These are phyloP conservation scores for Bombardia bombarda DNA, from an alignment of 495 filamentous ascomycete genomes.

Conservation along the genomic window DNA sequence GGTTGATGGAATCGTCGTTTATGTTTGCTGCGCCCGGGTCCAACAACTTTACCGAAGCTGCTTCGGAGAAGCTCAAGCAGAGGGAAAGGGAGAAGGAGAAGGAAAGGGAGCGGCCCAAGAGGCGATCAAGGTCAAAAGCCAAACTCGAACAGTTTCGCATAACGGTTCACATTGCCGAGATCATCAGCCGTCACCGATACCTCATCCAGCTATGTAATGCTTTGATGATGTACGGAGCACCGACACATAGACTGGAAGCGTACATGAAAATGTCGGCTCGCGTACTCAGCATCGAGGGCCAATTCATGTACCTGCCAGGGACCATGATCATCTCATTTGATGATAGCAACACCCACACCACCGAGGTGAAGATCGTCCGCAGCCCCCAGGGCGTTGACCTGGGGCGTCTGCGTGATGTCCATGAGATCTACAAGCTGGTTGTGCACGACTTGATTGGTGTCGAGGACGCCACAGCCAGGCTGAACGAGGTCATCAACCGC, in stretches of 20 bases:
- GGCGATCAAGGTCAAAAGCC: constrained; percentile 29
- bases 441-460: constrained; percentile 81
- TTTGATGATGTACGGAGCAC: constrained; percentile 77
- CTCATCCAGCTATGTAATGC: constrained; percentile 77
- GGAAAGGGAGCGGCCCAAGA: constrained; percentile 23
- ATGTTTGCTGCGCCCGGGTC: constrained; percentile 29
- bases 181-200: constrained; percentile 72
- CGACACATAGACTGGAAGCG: constrained; percentile 66
- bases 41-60: constrained; percentile 20
- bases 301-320: constrained; percentile 87
- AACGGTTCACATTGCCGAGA: constrained; percentile 82
- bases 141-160: constrained; percentile 68
- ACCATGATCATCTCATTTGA: constrained; percentile 97
- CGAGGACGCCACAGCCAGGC: constrained; percentile 66
- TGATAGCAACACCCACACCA: constrained; percentile 80
- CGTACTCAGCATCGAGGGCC: constrained; percentile 81
- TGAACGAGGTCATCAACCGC: constrained; percentile 58
- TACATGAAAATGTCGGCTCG: constrained; percentile 89
- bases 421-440: constrained; percentile 89
- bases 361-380: constrained; percentile 84
- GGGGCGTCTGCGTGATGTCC: constrained; percentile 73
- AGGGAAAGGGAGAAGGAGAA: too few species aligned
- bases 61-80: constrained; percentile 28
- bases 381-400: constrained; percentile 72
- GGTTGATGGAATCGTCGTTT: constrained; percentile 51